Evolutionary conservation across 495 filamentous ascomycete species (phyloP), one percentile per base, ranked within the genome.

Genomic region (Xylaria bambusicola): DNA sequence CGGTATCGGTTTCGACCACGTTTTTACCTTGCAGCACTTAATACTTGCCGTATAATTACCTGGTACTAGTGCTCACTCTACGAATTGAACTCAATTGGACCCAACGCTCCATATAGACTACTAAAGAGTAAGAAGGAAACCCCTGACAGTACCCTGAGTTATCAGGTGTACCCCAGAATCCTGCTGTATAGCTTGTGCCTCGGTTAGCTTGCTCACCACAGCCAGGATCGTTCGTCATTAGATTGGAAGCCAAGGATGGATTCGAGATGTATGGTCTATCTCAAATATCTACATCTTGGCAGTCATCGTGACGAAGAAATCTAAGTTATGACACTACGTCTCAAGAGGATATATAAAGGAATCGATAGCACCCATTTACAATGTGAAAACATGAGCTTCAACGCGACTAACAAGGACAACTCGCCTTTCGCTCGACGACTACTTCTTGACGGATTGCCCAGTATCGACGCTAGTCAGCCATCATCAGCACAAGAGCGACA

Each of bases 1-100:
- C 38, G 52, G 36, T 44, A 54, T 54, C 38, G 52, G 38, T 54
- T 54, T 33, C 29, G 29, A 41, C 15, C 9, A 53, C 50, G 26
- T 13, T 35, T 8, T 29, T 40, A 41, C 50, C 50, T n/a, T 21
- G n/a, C n/a, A n/a, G n/a, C n/a, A n/a, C 21, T 18, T 10, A 33
- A 33, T 33, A 5, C 29, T 33, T 33, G 29, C 10, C 29, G 29
- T 33, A 10, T 10, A 33, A 33, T 5, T 33, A 33, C 10, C 5
- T 33, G 29, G 36, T 7, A 13, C 8, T 38, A 13, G 15, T 15
- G 36, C 33, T n/a, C n/a, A n/a, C n/a, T n/a, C n/a, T n/a, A n/a
- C n/a, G n/a, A n/a, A n/a, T n/a, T n/a, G n/a, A n/a, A n/a, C n/a
- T n/a, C n/a, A n/a, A n/a, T n/a, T n/a, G n/a, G n/a, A n/a, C n/a